Evolutionary conservation across 148 eudicot genomes (phyloP), one percentile per base, ranked within the genome.

Genomic region (Selenicereus undatus): DNA sequence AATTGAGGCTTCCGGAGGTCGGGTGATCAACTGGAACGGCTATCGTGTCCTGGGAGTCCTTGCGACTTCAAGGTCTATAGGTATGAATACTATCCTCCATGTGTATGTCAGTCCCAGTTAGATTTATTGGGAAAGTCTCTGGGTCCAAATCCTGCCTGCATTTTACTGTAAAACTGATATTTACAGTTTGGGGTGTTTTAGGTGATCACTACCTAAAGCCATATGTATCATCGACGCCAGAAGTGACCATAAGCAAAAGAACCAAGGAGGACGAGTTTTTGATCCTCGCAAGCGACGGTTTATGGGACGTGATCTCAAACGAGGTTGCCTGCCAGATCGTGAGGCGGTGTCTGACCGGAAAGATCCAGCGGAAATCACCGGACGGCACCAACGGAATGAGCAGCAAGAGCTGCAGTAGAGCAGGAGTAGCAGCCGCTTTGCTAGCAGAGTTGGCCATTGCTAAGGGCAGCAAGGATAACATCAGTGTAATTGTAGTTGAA

Each of bases 41-140:
- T 79, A 79, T 65, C 84, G 97, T 3, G 94, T 93, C 8, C 75
- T 88, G 0, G 93, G 97, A 45, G 91, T 93, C 83, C 94, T 93
- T n/a, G 94, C 93, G 9, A 93, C 91, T 54, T 93, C 94, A 7
- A 82, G 94, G 86, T 90, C 97, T 35, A 86, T 93, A 81, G 97
- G 97, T 93, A 91, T n/a, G 84, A 75, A 8, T 9, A 1, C 8
- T 20, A 17, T 43, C 24, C 11, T 32, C 43, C 43, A 39, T 39
- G 0, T 39, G 43, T 39, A 39, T 4, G 3, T 39, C 8, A 0
- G 3, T 4, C 1, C 8, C 43, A 0, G 43, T 39, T 39, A 39
- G 43, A 39, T 39, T 39, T 39, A 39, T 7, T 39, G 43, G 43
- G 1, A 7, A 7, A 8, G 17, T 26, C 5, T 65, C 8, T 12